Percentiles rank a stretch among this genome's conserved stretches.
Conservation (phyloP, 2,329 filamentous ascomycete species). For the Paracamarosporium sp. region DNA sequence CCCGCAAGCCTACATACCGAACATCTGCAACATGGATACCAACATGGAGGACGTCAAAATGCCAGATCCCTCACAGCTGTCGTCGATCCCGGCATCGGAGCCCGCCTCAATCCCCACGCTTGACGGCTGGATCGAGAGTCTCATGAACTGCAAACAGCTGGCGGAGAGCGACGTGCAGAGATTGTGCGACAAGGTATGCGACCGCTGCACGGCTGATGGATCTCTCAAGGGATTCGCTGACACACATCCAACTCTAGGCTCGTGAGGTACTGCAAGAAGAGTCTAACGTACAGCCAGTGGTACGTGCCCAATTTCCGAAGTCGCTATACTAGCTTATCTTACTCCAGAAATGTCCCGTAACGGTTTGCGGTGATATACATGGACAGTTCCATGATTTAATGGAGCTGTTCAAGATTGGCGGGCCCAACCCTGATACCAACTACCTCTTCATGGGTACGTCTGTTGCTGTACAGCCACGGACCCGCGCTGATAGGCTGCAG, state of each 20-base stretch:
- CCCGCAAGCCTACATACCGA: constrained; percentile 26
- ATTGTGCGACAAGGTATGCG: constrained; percentile 89
- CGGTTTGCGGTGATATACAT: constrained; percentile 98
- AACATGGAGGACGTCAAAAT: constrained; percentile 99
- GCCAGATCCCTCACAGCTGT: constrained; percentile 76
- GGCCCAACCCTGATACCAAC: constrained; percentile 97
- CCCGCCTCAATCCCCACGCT: constrained; percentile 89
- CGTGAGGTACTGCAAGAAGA: constrained; percentile 96
- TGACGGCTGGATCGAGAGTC: constrained; percentile 97
- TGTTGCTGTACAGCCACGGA: neutral
- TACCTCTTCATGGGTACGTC: constrained; percentile 93
- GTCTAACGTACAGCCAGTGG: constrained; percentile 98
- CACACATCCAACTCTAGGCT: constrained; percentile 64
- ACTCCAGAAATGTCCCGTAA: constrained; percentile 87
- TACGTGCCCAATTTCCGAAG: constrained; percentile 57
- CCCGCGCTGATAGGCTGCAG: constrained; percentile 49
- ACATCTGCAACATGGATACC: constrained; percentile 77
- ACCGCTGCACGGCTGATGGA: neutral
- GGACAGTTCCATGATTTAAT: constrained; percentile 99
- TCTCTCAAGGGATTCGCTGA: constrained; percentile 15
- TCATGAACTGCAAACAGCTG: constrained; percentile 99
- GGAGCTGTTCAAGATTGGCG: constrained; percentile 99
- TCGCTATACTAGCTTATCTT: constrained; percentile 15
- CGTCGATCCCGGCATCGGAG: constrained; percentile 73
- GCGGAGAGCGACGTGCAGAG: constrained; percentile 93